Evolutionary conservation across 2,329 filamentous ascomycete genomes (phyloP).

Genomic region (Penicillium vulpinum): DNA sequence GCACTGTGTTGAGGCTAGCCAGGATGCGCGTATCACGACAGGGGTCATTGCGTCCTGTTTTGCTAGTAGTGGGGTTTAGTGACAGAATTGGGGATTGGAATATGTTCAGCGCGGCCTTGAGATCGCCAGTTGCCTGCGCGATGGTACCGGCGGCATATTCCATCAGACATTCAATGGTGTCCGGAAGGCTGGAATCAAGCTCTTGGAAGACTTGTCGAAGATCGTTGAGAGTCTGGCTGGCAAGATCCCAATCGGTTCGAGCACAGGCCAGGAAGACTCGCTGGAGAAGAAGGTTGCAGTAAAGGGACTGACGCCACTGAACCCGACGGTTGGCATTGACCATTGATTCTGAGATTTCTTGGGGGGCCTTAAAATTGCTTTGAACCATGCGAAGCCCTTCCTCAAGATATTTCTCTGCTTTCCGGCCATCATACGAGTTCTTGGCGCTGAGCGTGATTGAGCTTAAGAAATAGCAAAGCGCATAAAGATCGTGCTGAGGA

Average conservation of each 20-base stretch:
- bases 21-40: constrained; percentile 67
- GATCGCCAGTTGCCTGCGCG: constrained; percentile 72
- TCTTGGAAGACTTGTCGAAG: constrained; percentile 52
- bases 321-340: constrained; percentile 59
- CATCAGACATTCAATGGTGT: constrained; percentile 55
- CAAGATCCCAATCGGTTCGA: constrained; percentile 68
- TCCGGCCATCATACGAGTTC: constrained; percentile 55
- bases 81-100: constrained; percentile 65
- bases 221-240: constrained; percentile 58
- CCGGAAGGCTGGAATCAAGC: constrained; percentile 42
- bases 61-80: constrained; percentile 46
- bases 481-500: constrained; percentile 59
- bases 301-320: constrained; percentile 65
- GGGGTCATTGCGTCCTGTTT: constrained; percentile 48
- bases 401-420: constrained; percentile 57
- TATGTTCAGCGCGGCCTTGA: constrained; percentile 65
- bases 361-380: constrained; percentile 43
- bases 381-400: constrained; percentile 57
- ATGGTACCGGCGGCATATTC: constrained; percentile 75
- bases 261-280: constrained; percentile 69
- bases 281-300: constrained; percentile 70
- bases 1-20: constrained; percentile 63
- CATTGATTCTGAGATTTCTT: constrained; percentile 54
- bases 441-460: constrained; percentile 57
- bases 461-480: constrained; percentile 60